phyloP scores from a whole-genome alignment of 2,329 filamentous ascomycete species.

The Metarhizium sp. region DNA sequence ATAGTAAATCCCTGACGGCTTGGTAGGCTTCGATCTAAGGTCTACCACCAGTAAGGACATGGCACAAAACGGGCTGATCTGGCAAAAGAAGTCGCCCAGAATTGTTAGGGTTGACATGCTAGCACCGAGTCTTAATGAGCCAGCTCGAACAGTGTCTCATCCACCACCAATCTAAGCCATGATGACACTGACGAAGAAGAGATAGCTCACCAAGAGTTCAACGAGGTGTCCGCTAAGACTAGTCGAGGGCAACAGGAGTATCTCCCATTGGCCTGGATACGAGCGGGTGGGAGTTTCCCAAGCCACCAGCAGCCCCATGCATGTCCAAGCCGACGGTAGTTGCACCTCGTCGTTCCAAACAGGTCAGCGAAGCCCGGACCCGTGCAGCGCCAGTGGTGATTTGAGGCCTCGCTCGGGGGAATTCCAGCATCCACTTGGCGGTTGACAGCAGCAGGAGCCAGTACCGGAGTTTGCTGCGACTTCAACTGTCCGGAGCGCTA shows the following conservation, averaged over 20 bases:
- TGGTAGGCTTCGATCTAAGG: not conserved
- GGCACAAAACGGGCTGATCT: too few relatives aligned
- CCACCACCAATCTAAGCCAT: not conserved
- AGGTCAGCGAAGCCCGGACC: not conserved
- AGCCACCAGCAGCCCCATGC: slow-evolving; percentile 3
- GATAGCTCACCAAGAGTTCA: not conserved
- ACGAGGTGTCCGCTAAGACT: not conserved
- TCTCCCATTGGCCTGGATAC: slow-evolving; percentile 6
- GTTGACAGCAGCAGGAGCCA: not conserved
- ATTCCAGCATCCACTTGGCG: not conserved
- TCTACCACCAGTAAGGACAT: too few relatives aligned
- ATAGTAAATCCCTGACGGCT: not conserved
- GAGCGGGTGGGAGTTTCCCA: not conserved
- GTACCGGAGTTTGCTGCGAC: not conserved
- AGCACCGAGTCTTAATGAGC: not conserved
- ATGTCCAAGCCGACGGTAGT: slow-evolving; percentile 4
- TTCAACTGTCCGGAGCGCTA: not conserved
- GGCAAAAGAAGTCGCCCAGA: too few relatives aligned
- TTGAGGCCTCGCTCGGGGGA: not conserved
- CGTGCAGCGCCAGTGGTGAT: not conserved
- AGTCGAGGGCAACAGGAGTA: not conserved
- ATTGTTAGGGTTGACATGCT: not conserved
- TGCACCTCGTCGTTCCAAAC: not conserved
- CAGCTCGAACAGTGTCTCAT: not conserved
- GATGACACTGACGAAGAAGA: not conserved